These are phyloP conservation scores for Oemleria cerasiformis DNA, from an alignment of 306 rosid genomes.

Conservation along the genomic window DNA sequence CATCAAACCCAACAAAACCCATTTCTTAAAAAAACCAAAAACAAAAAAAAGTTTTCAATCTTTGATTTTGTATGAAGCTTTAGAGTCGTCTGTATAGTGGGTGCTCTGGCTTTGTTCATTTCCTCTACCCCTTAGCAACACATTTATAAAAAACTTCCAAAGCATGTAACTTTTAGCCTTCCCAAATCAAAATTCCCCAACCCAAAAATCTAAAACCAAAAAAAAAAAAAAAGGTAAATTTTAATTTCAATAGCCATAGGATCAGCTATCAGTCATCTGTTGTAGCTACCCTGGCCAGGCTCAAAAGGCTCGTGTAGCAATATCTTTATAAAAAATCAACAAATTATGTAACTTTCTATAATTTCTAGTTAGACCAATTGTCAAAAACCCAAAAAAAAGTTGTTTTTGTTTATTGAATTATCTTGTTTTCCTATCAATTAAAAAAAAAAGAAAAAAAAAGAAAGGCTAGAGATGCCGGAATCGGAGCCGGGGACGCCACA, in stretches of 20 bases:
- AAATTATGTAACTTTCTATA: slow-evolving; percentile 41
- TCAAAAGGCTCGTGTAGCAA: slow-evolving; percentile 26
- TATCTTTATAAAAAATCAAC: slow-evolving; percentile 35
- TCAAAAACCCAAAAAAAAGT: background rate
- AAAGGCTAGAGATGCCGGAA: slow-evolving; percentile 41
- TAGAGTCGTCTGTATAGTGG: slow-evolving; percentile 2
- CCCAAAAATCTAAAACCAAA: slow-evolving; percentile 19
- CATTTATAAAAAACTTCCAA: slow-evolving; percentile 53
- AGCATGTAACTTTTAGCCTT: slow-evolving; percentile 57
- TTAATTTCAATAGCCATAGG: background rate
- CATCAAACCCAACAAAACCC: background rate
- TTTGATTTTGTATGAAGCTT: background rate
- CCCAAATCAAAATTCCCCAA: background rate
- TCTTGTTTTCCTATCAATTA: background rate
- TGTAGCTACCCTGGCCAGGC: slow-evolving; percentile 29
- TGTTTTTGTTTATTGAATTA: background rate
- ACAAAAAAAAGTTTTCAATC: background rate
- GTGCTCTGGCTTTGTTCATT: slow-evolving; percentile 50
- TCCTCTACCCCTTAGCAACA: slow-evolving; percentile 45
- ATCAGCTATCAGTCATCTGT: too few relatives aligned
- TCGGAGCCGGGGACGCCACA: slow-evolving; percentile 57
- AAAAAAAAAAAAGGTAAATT: background rate
- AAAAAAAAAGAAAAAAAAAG: background rate
- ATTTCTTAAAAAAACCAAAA: background rate
- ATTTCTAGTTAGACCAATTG: slow-evolving; percentile 11